Evolutionary conservation across 2,329 filamentous ascomycete species (phyloP).

Genomic region (Westerdykella ornata): DNA sequence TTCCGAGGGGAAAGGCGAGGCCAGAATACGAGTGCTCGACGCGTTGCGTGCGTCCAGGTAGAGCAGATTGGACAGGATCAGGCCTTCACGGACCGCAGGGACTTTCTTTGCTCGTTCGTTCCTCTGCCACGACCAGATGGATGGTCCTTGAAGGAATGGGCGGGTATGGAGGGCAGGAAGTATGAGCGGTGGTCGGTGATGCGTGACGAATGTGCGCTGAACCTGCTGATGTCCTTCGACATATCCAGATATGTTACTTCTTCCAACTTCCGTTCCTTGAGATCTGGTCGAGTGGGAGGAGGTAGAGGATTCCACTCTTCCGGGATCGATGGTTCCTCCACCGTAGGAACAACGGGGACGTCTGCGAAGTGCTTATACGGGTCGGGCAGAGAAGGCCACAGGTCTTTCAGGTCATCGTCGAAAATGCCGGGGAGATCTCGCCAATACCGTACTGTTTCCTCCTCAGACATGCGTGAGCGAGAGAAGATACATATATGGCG

Average conservation of each 20-base stretch:
- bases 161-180: too few relatives aligned
- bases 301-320: conserved; percentile 25
- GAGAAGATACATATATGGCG: conserved; percentile 10
- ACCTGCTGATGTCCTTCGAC: conserved; percentile 1
- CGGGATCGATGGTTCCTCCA: conserved; percentile 9
- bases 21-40: conserved; percentile 15
- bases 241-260: conserved; percentile 22
- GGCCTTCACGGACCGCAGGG: conserved; percentile 23
- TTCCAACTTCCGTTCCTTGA: conserved; percentile 10
- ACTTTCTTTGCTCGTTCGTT: conserved; percentile 3
- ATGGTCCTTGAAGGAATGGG: background rate
- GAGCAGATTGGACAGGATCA: conserved; percentile 30
- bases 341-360: conserved; percentile 15
- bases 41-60: conserved; percentile 24
- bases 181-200: background rate
- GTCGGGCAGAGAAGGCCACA: background rate
- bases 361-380: background rate
- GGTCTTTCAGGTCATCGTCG: conserved; percentile 5
- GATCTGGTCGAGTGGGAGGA: conserved; percentile 2
- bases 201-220: background rate
- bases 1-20: conserved; percentile 19
- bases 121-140: conserved; percentile 7
- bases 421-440: background rate
- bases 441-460: conserved; percentile 32
- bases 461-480: conserved; percentile 11